Conservation (phyloP, 331 rosid species). For the Malus hybrid region DNA sequence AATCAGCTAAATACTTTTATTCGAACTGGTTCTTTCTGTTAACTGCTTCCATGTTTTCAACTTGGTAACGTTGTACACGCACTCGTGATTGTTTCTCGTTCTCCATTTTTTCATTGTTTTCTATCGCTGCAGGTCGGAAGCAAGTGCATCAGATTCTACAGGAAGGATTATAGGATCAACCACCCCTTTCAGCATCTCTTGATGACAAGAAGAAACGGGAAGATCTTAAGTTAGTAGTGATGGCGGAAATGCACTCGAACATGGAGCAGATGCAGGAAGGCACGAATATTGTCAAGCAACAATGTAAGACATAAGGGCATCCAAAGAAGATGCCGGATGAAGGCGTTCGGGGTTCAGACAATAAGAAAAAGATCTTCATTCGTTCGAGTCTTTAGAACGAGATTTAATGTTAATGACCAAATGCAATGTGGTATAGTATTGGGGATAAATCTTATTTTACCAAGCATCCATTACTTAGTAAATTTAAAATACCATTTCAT, state of each 20-base stretch:
- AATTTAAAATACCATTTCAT: not conserved
- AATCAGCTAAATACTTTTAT: too few species aligned
- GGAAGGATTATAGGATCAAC: conserved; percentile 30
- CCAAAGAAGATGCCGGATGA: conserved; percentile 31
- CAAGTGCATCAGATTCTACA: conserved; percentile 28
- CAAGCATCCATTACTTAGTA: too few species aligned
- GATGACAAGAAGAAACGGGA: conserved; percentile 24
- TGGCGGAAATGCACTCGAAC: conserved; percentile 30
- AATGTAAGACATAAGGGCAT: conserved; percentile 26
- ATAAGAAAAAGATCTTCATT: conserved; percentile 55
- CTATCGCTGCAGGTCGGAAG: conserved; percentile 39
- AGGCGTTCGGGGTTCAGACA: conserved; percentile 26
- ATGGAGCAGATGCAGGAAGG: conserved; percentile 39
- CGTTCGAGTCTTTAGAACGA: conserved; percentile 46
- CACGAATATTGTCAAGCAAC: conserved; percentile 25
- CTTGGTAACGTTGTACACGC: not conserved
- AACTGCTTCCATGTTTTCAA: not conserved
- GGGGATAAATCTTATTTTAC: not conserved
- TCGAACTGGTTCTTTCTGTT: not conserved
- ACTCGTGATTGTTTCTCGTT: not conserved
- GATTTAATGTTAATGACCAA: not conserved
- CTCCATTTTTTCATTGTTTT: not conserved
- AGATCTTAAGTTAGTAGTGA: conserved; percentile 33
- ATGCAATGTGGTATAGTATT: not conserved
- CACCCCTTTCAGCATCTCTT: conserved; percentile 22